Conservation (phyloP, 352 stramenopile species). For the Phytophthora pseudosyringae region DNA sequence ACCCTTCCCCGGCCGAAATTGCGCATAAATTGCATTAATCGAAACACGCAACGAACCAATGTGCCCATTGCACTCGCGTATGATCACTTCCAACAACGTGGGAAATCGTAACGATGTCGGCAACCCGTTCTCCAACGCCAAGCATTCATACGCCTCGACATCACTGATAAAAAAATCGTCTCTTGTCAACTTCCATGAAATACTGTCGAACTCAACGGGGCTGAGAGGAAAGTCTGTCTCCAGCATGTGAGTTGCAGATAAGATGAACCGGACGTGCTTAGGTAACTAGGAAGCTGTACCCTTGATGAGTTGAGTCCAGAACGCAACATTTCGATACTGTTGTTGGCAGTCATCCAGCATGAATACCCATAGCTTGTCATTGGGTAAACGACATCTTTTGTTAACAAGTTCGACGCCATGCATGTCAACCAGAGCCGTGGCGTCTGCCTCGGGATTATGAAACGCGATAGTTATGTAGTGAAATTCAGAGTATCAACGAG, state of each 20-base stretch:
- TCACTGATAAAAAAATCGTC: slow-evolving; percentile 27
- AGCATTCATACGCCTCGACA: slow-evolving; percentile 9
- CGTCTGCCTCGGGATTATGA: background rate
- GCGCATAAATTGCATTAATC: slow-evolving; percentile 5
- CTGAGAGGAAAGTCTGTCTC: slow-evolving; percentile 1
- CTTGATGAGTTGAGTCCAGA: slow-evolving; percentile 16
- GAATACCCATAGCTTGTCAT: slow-evolving; percentile 7
- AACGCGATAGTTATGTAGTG: slow-evolving; percentile 8
- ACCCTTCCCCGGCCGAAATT: background rate
- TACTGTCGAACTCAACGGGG: slow-evolving; percentile 6
- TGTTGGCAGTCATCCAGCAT: slow-evolving; percentile 23
- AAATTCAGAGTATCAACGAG: slow-evolving; percentile 10
- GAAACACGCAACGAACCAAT: slow-evolving; percentile 21
- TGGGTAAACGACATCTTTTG: background rate
- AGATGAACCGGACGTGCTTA: slow-evolving; percentile 12
- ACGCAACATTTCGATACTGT: slow-evolving; percentile 13
- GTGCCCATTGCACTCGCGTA: slow-evolving; percentile 29
- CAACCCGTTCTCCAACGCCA: slow-evolving; percentile 16
- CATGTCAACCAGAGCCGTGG: background rate
- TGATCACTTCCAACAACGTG: slow-evolving; percentile 19
- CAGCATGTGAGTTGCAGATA: slow-evolving; percentile 16
- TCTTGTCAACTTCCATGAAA: slow-evolving; percentile 20
- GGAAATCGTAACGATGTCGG: background rate
- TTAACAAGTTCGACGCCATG: slow-evolving; percentile 2
- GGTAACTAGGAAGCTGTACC: slow-evolving; percentile 8